Evolutionary conservation across 345 rosid genomes (phyloP), one percentile per base, ranked within the genome.

Genomic region (Arabidopsis suecica): DNA sequence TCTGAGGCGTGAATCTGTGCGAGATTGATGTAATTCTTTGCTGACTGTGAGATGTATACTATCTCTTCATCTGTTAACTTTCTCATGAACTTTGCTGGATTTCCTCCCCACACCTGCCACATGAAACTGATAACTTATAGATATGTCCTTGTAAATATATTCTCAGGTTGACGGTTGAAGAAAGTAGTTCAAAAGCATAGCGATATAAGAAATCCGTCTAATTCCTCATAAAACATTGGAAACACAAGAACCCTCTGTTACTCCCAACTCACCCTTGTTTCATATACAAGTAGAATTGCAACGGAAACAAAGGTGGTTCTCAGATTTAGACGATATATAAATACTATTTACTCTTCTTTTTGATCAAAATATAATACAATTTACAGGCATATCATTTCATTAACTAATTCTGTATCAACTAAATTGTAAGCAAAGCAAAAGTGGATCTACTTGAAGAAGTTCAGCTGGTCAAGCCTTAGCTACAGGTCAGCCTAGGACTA

Each of bases 31-130:
- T 90, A 93, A 64, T 93, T 93, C 36, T 78, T 48, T 55, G 97
- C 91, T 18, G 97, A 90, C 60, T 93, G 82, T 11, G 91, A 83
- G 72, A 93, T 93, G 44, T 88, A 90, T 37, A 82, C 81, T 50
- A 88, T 83, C 89, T 93, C 98, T 79, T 86, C 91, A 34, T 90
- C 98, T 8, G 93, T 85, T 60, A 93, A 80, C 86, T 90, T 90
- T 58, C 98, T 87, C 80, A 90, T 77, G 74, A 90, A 89, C 85
- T 71, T 88, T 8, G 98, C 98, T 4, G 98, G 98, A 73, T 85
- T 93, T 30, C 98, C 98, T 82, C 91, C 98, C 98, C 97, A 93
- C 1, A 93, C 89, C 98, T 90, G 86, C 78, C 69, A 62, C 70
- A 51, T 50, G 62, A 38, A 36, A 60, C 13, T n/a, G 3, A n/a